These are phyloP conservation scores for Xerocomellus chrysenteron DNA, from an alignment of 768 basidiomycete species.

Conservation along the genomic window DNA sequence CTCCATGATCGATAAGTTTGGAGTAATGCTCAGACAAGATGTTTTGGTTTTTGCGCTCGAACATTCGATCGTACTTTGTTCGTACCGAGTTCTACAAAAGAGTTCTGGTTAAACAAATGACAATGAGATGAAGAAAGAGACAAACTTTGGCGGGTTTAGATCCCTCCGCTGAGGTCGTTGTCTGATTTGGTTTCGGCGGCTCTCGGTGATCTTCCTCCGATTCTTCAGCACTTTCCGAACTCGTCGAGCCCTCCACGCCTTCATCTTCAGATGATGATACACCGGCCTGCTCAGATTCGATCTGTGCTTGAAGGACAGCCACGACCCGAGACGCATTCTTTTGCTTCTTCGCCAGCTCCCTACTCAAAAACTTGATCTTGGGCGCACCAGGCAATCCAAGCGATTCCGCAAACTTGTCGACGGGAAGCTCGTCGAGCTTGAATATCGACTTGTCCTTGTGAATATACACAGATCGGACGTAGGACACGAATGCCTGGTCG, in stretches of 20 bases:
- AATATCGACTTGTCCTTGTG: constrained; percentile 95
- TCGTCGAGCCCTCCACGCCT: constrained; percentile 9
- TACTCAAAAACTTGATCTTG: constrained; percentile 84
- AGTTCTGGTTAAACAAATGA: background rate
- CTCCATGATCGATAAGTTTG: constrained; percentile 76
- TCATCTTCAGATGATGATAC: constrained; percentile 20
- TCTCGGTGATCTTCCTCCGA: constrained; percentile 19
- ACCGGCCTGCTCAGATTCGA: constrained; percentile 20
- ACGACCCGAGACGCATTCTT: constrained; percentile 68
- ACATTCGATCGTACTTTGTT: constrained; percentile 98
- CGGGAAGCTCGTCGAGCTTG: constrained; percentile 78
- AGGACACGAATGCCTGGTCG: constrained; percentile 88
- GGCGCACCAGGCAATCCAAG: constrained; percentile 93
- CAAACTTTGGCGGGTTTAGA: constrained; percentile 43
- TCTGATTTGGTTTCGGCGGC: background rate
- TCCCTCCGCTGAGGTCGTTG: background rate
- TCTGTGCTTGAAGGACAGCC: constrained; percentile 35
- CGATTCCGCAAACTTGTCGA: constrained; percentile 82
- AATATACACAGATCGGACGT: constrained; percentile 86
- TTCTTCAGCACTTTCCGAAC: constrained; percentile 28
- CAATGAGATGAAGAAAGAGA: background rate
- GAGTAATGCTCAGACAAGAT: constrained; percentile 88
- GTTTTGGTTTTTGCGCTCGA: constrained; percentile 92
- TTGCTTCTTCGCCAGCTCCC: constrained; percentile 65
- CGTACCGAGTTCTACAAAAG: constrained; percentile 47